phyloP scores from a whole-genome alignment of 2,329 filamentous ascomycete genomes.

The Bipolaris gigantea region DNA sequence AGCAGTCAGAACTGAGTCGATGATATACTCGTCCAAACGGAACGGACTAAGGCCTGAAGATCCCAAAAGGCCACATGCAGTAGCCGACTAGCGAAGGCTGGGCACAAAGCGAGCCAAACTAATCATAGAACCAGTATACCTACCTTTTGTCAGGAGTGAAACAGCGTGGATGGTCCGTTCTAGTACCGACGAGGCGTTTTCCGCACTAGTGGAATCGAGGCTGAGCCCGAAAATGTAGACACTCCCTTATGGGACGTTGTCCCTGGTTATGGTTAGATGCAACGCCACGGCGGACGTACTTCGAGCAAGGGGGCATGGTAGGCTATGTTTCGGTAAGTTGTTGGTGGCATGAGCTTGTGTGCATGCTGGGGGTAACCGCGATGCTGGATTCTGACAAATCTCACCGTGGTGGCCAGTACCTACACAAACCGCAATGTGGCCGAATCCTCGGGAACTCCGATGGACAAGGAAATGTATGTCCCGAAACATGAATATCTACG shows the following conservation, averaged over 20 bases:
- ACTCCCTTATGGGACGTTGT: slow-evolving; percentile 14
- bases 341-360: slow-evolving; percentile 30
- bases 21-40: slow-evolving; percentile 29
- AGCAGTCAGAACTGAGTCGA: slow-evolving; percentile 16
- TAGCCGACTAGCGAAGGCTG: slow-evolving; percentile 33
- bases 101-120: slow-evolving; percentile 22
- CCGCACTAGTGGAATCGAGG: slow-evolving; percentile 14
- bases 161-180: slow-evolving; percentile 25
- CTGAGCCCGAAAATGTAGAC: slow-evolving; percentile 20
- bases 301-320: slow-evolving; percentile 25
- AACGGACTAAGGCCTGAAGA: slow-evolving; percentile 27
- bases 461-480: slow-evolving; percentile 26
- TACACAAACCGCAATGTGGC: slow-evolving; percentile 21
- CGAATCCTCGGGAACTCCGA: slow-evolving; percentile 25
- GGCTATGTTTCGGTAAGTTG: slow-evolving; percentile 34
- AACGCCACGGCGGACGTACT: slow-evolving; percentile 25
- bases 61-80: slow-evolving; percentile 17
- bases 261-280: slow-evolving; percentile 14
- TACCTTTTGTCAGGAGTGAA: slow-evolving; percentile 21
- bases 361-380: slow-evolving; percentile 33
- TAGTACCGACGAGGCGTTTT: slow-evolving; percentile 13
- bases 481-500: slow-evolving; percentile 1
- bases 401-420: slow-evolving; percentile 16
- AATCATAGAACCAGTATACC: slow-evolving; percentile 19
- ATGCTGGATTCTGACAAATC: slow-evolving; percentile 16